Percentiles rank a stretch among this genome's conserved stretches.
Evolutionary conservation across 1,284 basidiomycete genomes (phyloP).

Genomic region (Microbotryum intermedium): DNA sequence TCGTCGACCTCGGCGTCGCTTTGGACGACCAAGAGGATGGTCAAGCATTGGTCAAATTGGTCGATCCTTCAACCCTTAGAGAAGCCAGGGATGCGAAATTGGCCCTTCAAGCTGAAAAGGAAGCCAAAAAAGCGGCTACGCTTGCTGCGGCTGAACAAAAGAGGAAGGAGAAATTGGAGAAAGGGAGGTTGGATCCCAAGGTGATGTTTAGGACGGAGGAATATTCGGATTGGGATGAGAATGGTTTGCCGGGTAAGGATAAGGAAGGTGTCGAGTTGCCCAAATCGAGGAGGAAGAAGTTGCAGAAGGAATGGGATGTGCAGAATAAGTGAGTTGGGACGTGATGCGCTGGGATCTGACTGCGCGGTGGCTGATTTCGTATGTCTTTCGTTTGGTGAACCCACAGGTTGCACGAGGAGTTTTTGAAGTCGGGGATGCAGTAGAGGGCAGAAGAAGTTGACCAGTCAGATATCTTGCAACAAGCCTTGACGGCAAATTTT

Average conservation of each 20-base stretch:
- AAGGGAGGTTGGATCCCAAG: constrained; percentile 63
- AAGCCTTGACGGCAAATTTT: too few species aligned
- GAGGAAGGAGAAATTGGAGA: constrained; percentile 67
- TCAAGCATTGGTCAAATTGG: constrained; percentile 87
- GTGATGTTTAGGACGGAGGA: constrained; percentile 59
- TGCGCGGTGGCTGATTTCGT: background rate
- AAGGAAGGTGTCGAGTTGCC: constrained; percentile 73
- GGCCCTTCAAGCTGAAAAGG: constrained; percentile 59
- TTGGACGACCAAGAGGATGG: constrained; percentile 96
- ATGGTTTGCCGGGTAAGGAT: constrained; percentile 76
- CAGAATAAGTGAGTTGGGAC: constrained; percentile 58
- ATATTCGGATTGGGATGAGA: constrained; percentile 67
- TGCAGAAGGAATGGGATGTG: constrained; percentile 63
- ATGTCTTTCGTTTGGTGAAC: too few species aligned
- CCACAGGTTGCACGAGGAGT: constrained; percentile 25
- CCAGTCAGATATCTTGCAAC: too few species aligned
- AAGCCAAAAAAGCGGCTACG: constrained; percentile 66
- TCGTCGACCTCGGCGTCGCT: constrained; percentile 87
- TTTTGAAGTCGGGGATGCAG: constrained; percentile 7
- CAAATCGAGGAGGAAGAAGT: constrained; percentile 73
- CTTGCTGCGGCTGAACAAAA: constrained; percentile 66
- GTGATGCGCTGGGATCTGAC: too few species aligned
- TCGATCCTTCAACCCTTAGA: constrained; percentile 71
- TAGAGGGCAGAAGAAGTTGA: too few species aligned
- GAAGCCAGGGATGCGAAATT: constrained; percentile 83